A percentile compares a stretch with the other conserved stretches of the same genome.
phyloP scores from a whole-genome alignment of 106 monocot species.

The Dioscorea zingiberensis region DNA sequence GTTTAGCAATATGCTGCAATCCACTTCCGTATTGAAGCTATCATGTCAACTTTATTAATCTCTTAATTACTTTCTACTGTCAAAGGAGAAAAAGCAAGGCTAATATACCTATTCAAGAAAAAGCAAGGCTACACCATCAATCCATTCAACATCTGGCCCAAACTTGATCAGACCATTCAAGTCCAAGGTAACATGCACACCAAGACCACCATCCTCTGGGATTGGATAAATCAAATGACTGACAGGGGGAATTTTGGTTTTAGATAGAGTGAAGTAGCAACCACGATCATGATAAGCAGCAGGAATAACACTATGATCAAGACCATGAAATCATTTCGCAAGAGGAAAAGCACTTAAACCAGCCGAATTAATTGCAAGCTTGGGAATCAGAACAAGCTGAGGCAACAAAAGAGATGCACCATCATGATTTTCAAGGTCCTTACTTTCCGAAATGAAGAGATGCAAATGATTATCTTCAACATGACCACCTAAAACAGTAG shows the following conservation, averaged over 20 bases:
- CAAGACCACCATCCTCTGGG: slow-evolving; percentile 92
- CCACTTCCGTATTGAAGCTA: background rate
- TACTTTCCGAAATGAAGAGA: slow-evolving; percentile 69
- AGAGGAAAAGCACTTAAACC: slow-evolving; percentile 91
- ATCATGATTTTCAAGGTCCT: slow-evolving; percentile 32
- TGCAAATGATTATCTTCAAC: slow-evolving; percentile 41
- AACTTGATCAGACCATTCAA: slow-evolving; percentile 74
- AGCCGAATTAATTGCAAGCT: slow-evolving; percentile 79
- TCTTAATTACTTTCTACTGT: background rate
- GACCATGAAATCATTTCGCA: slow-evolving; percentile 60
- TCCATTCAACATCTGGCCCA: slow-evolving; percentile 99
- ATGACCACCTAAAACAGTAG: slow-evolving; percentile 63
- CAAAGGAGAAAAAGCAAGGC: background rate
- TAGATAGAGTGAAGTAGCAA: slow-evolving; percentile 82
- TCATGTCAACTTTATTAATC: background rate
- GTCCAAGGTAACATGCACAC: slow-evolving; percentile 92
- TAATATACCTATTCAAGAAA: slow-evolving; percentile 62
- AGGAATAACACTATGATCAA: slow-evolving; percentile 35
- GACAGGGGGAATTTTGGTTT: slow-evolving; percentile 66
- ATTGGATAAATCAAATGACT: slow-evolving; percentile 86
- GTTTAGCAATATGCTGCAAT: background rate
- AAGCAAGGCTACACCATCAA: slow-evolving; percentile 52
- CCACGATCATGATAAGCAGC: slow-evolving; percentile 74
- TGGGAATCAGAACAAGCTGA: slow-evolving; percentile 61
- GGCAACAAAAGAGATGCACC: slow-evolving; percentile 27